These are phyloP conservation scores for Penicillium italicum DNA, from an alignment of 2,329 filamentous ascomycete species.

Conservation along the genomic window DNA sequence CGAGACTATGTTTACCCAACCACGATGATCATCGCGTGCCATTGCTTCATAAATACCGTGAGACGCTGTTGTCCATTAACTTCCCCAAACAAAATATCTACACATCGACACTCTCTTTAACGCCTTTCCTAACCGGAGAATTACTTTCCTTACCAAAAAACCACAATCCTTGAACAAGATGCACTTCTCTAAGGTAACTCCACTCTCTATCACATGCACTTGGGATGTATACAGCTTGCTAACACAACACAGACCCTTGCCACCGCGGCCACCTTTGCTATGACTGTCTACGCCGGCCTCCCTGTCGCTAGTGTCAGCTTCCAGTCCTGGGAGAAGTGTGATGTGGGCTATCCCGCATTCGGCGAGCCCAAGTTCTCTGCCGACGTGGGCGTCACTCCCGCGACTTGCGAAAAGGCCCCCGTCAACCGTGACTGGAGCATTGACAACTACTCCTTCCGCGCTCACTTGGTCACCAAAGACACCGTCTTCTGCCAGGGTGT, in stretches of 20 bases:
- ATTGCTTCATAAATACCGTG: conserved; percentile 18
- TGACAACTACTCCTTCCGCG: conserved; percentile 20
- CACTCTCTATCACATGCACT: background rate
- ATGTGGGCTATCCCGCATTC: conserved; percentile 10
- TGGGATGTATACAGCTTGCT: background rate
- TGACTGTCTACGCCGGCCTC: conserved; percentile 17
- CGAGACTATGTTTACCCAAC: conserved; percentile 10
- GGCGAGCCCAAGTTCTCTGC: conserved; percentile 17
- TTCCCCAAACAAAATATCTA: background rate
- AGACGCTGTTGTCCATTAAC: background rate
- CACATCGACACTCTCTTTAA: conserved; percentile 5
- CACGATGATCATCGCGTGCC: conserved; percentile 5
- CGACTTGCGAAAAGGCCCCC: conserved; percentile 21
- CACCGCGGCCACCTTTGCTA: conserved; percentile 17
- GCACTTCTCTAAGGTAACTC: conserved; percentile 21
- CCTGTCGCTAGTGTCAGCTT: conserved; percentile 22
- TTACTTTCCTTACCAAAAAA: background rate
- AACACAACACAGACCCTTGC: conserved; percentile 14
- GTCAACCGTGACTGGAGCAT: conserved; percentile 23
- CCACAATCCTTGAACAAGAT: conserved; percentile 13
- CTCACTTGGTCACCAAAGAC: conserved; percentile 20
- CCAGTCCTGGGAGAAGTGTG: conserved; percentile 23
- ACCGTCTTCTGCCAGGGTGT: conserved; percentile 17
- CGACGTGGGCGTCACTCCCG: conserved; percentile 11
- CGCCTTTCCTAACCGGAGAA: background rate